Base-by-base conservation (phyloP, 768 basidiomycete genomes). In the Boletellus emodensis region DNA sequence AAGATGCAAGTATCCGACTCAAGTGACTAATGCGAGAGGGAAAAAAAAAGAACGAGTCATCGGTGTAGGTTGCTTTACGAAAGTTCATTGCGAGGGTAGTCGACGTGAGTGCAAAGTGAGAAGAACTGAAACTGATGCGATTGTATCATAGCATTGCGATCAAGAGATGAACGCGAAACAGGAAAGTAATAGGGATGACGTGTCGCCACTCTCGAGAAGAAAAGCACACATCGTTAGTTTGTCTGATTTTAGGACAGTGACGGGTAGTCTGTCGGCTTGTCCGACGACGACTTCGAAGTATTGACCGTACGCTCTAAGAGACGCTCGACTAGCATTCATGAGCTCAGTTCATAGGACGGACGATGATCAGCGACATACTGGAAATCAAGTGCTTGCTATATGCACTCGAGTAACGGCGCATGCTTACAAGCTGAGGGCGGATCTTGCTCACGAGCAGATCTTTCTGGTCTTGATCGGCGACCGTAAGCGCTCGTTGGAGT, bases 381-480 rank as follows among this genome's bases (percentile, higher is more conserved):
- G 90, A 82, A 45, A 78, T 75, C 44, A 94, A 78, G 61, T 93
- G 90, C 70, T 89, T 90, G 71, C 79, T 85, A 66, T 87, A 85
- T 20, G 81, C 77, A 54, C 81, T 83, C 24, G 87, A 83, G 60
- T 82, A 83, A 60, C 80, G 77, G 45, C 85, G 82, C 76, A 93
- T 85, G 63, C 70, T 81, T 30, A 74, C 72, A 22, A 94, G 73
- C 54, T 90, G 81, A 17, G 84, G 81, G 34, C 79, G 77, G 28
- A 91, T 81, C 57, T 77, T 76, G 52, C 64, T 72, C 55, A 84
- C 79, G 32, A 94, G 68, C 11, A 67, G 64, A 43, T 85, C 83
- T 66, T 80, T 81, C 70, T 94, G 92, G 22, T 86, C 79, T 14
- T 78, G 82, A 54, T 85, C 85, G 4, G 80, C 83, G 17, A 85